Base-by-base conservation (phyloP, 805 yeast genomes). In the Tetrapisispora namnaoensis region DNA sequence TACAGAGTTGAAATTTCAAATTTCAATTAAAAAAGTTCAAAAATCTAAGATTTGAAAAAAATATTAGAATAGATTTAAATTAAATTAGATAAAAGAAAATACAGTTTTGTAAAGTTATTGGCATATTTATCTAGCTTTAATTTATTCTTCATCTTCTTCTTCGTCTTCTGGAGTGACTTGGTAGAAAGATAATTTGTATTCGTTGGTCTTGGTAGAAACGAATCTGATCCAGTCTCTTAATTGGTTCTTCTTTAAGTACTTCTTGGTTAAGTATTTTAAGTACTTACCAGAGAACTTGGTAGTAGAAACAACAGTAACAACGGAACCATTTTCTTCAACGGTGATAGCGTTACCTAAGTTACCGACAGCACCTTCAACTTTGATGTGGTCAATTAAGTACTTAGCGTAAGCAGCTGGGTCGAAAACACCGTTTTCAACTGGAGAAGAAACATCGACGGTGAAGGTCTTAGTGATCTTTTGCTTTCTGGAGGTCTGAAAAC, bases 181-280 rank as follows among this genome's bases (percentile, higher is more conserved):
- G 96, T 87, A 93, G 96, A 91, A 91, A 76, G 93, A 90, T 80
- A 91, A 82, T 76, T 86, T 86, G 87, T 93, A 93, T 75, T 81
- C 83, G 84, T 90, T 87, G 77, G 86, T 86, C 80, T 89, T 85
- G 70, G 85, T 83, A 61, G 98, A 86, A 63, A 91, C 96, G 70
- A 91, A 90, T 83, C 98, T 93, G 77, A 91, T 90, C 98, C 98
- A 91, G 82, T 93, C 98, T 82, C 97, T 89, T 80, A 91, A 86
- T 79, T 87, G 95, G 91, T 90, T 88, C 87, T 93, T 93, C 95
- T 91, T 95, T 78, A 93, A 87, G 93, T 87, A 93, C 82, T 95
- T 91, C 89, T 93, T 95, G 70, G 98, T 87, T 73, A 93, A 80
- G 95, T 93, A 93, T 82, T 95, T 93, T 75, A 91, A 84, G 95